Base-by-base conservation (phyloP, 2,329 filamentous ascomycete genomes). In the Ustulina deusta region DNA sequence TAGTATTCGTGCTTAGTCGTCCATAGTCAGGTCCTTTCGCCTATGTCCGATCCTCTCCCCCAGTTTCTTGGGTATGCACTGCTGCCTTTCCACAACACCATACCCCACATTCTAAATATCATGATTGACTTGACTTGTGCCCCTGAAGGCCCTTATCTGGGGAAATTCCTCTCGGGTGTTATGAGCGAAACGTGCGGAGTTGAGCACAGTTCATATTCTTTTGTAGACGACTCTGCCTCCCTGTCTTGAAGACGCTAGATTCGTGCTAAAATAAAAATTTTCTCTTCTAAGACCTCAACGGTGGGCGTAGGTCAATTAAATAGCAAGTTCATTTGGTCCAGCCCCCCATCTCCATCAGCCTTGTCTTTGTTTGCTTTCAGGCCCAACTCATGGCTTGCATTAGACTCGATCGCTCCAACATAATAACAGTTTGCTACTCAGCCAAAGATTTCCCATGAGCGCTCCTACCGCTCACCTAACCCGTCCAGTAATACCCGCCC, bases 341-440 rank as follows among this genome's bases (percentile, higher is more conserved):
- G 54, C 54, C 36, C n/a, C 54, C 29, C 54, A 11, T 29, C 9
- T n/a, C 49, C 54, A 56, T 56, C 54, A 42, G 36, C 54, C 20
- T 56, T 27, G 22, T 56, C 54, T 42, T 40, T 42, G 22, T 56
- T 56, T 56, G 25, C 22, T 2, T 20, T 29, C 36, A 40, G 20
- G 51, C 22, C 36, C 13, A 56, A 27, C 17, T 7, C 3, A 36
- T 34, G n/a, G 51, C 29, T 54, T 54, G 32, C 51, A 36, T 54
- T 54, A 54, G 51, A 2, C 29, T 52, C 4, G 15, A 27, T 29
- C 46, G 11, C 20, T 25, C 40, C 52, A 17, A 25, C 25, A n/a
- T 38, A 32, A n/a, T 38, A 32, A 13, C 11, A 20, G 15, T 42
- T 42, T 34, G 52, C 11, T 32, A 36, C 17, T 15, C n/a, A n/a